Evolutionary conservation across 352 stramenopile species (phyloP), one percentile per base, ranked within the genome.

Genomic region (Pythium folliculosum): DNA sequence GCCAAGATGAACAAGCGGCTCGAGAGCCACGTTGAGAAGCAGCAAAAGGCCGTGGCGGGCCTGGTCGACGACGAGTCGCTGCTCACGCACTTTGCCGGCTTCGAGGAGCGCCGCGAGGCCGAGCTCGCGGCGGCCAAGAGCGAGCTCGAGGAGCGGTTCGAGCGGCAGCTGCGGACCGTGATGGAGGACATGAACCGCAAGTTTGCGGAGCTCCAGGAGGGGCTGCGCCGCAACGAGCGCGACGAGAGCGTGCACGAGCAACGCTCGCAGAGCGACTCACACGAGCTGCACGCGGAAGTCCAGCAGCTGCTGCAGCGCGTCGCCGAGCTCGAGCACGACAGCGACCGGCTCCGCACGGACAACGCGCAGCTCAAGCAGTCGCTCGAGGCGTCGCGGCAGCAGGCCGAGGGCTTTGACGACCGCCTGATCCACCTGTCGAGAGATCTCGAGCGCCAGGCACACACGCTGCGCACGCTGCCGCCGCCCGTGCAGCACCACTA

Each of bases 51-150:
- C 4, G 32, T 60, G 0, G 48, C 54, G 3, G 37, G 22, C 43
- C 30, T 47, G 19, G 73, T 88, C 13, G 80, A 80, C 35, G 82
- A 90, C 38, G 82, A 90, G 21, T 70, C 73, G 22, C 65, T 90
- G 17, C 80, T 87, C 76, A 70, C 75, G 53, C 80, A 87, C 59
- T 64, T 88, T 13, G 72, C 78, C 7, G 54, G 70, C 8, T 59
- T 88, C 0, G 77, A 90, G 44, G 82, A 90, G 60, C 72, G 79
- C 14, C 82, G 77, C 21, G 82, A 87, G 14, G 67, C 61, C 13
- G 80, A 87, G 22, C 53, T 87, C 6, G 25, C 27, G 0, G 74
- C 71, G 58, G 47, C 72, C 5, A 69, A 62, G 48, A 64, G 79
- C 14, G 78, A 82, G 8, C 62, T 75, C 8, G 57, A 62, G 0